Conservation (phyloP, 2,329 filamentous ascomycete species). For the Didymella pomorum region DNA sequence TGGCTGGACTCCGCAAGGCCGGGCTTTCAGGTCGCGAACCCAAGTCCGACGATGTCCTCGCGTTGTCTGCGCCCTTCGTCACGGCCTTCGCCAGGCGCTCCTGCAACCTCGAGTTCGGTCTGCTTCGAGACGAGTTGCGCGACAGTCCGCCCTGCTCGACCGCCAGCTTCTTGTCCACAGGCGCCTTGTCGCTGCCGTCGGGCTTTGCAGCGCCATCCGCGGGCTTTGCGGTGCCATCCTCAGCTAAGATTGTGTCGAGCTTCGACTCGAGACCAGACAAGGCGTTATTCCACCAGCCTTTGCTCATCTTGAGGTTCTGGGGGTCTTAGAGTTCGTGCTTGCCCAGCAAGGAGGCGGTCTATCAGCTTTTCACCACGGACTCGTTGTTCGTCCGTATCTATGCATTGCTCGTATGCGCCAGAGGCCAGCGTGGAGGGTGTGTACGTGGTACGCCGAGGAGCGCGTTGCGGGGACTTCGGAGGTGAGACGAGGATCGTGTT, state of each 20-base stretch:
- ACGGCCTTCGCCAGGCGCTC: slow-evolving; percentile 89
- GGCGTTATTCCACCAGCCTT: slow-evolving; percentile 68
- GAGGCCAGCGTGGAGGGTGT: slow-evolving; percentile 38
- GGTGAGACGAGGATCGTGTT: slow-evolving; percentile 17
- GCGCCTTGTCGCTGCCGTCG: slow-evolving; percentile 39
- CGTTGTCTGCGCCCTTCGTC: slow-evolving; percentile 71
- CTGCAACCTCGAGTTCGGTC: slow-evolving; percentile 82
- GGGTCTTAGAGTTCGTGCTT: background rate
- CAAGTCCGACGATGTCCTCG: slow-evolving; percentile 59
- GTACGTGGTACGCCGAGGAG: slow-evolving; percentile 34
- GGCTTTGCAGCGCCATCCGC: slow-evolving; percentile 48
- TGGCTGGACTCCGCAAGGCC: slow-evolving; percentile 45
- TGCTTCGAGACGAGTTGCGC: slow-evolving; percentile 70
- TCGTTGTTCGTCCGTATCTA: slow-evolving; percentile 38
- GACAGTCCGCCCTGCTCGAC: slow-evolving; percentile 55
- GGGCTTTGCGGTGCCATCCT: slow-evolving; percentile 66
- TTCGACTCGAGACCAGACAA: slow-evolving; percentile 93
- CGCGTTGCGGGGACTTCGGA: slow-evolving; percentile 34
- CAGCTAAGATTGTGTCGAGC: slow-evolving; percentile 88
- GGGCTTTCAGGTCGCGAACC: slow-evolving; percentile 65
- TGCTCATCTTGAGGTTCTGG: slow-evolving; percentile 35
- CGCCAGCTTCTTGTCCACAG: slow-evolving; percentile 41
- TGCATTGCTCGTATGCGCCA: slow-evolving; percentile 43
- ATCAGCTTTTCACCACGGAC: slow-evolving; percentile 41
- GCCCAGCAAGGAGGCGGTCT: slow-evolving; percentile 14